Conservation (phyloP, 306 rosid species). For the Echinosophora koreensis region DNA sequence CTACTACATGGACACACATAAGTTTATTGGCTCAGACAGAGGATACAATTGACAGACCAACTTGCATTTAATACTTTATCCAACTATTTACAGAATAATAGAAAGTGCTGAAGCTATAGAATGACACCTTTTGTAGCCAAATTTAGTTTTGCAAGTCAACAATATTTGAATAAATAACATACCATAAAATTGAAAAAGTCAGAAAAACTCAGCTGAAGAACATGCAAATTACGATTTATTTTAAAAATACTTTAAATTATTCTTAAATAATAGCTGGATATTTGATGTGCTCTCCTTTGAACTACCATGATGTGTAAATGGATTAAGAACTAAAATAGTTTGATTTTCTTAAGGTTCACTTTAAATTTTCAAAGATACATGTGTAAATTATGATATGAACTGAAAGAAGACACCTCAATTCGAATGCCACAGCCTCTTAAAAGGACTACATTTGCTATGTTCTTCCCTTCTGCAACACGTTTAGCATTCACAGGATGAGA, state of each 20-base stretch:
- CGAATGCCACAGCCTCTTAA: slow-evolving; percentile 96
- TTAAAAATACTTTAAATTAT: slow-evolving; percentile 4
- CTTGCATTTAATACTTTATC: background rate
- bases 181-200: background rate
- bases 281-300: slow-evolving; percentile 22
- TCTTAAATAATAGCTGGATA: slow-evolving; percentile 9
- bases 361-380: slow-evolving; percentile 33
- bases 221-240: slow-evolving; percentile 20
- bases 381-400: slow-evolving; percentile 21
- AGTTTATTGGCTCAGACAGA: background rate
- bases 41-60: slow-evolving; percentile 9
- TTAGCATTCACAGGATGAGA: slow-evolving; percentile 87
- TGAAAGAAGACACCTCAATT: slow-evolving; percentile 76
- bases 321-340: background rate
- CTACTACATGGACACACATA: slow-evolving; percentile 16
- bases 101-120: slow-evolving; percentile 17
- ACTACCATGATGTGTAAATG: slow-evolving; percentile 22
- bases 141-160: background rate
- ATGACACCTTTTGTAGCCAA: slow-evolving; percentile 11
- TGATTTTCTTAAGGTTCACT: slow-evolving; percentile 19
- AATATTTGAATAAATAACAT: background rate
- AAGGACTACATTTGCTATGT: slow-evolving; percentile 88
- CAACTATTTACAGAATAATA: background rate
- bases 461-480: slow-evolving; percentile 88
- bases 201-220: background rate